These are phyloP conservation scores for Cyclotella cryptica DNA, from an alignment of 108 stramenopile species.

Conservation along the genomic window DNA sequence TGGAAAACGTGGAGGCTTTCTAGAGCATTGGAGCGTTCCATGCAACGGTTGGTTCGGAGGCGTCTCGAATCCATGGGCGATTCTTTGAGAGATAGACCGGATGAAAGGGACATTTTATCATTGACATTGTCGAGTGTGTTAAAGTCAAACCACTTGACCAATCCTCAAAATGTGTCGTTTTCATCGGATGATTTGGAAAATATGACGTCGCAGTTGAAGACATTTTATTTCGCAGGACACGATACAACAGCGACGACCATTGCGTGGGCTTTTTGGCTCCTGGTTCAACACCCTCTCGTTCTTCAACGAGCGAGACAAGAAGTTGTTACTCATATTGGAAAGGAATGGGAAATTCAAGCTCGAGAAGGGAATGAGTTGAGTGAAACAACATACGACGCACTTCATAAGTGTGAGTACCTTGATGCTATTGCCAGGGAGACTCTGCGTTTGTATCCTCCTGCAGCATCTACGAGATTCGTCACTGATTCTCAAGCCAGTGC, in stretches of 20 bases:
- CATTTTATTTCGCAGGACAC: slow-evolving; percentile 64
- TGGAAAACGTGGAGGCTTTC: slow-evolving; percentile 43
- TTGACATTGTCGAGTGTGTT: slow-evolving; percentile 28
- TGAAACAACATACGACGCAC: slow-evolving; percentile 28
- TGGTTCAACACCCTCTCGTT: slow-evolving; percentile 44
- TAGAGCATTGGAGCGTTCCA: slow-evolving; percentile 23
- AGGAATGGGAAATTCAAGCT: slow-evolving; percentile 22
- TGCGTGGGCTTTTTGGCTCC: slow-evolving; percentile 55
- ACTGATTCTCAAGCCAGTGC: slow-evolving; percentile 15
- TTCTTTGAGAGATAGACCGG: slow-evolving; percentile 10
- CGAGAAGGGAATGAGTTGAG: neutral
- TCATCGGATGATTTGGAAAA: slow-evolving; percentile 44
- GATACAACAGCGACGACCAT: slow-evolving; percentile 60
- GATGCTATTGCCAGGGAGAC: slow-evolving; percentile 53
- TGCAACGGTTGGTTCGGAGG: slow-evolving; percentile 34
- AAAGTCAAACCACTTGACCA: slow-evolving; percentile 13
- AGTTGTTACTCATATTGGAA: slow-evolving; percentile 29
- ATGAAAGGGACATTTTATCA: slow-evolving; percentile 30
- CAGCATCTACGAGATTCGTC: slow-evolving; percentile 39
- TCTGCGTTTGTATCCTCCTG: slow-evolving; percentile 46
- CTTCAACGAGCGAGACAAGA: slow-evolving; percentile 29
- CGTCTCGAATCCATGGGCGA: slow-evolving; percentile 17
- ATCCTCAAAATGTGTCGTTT: neutral
- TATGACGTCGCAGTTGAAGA: slow-evolving; percentile 54
- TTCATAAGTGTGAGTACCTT: slow-evolving; percentile 50